A percentile compares a stretch with the other conserved stretches of the same genome.
phyloP scores from a whole-genome alignment of 805 yeast species.

The Priceomyces fermenticarens region DNA sequence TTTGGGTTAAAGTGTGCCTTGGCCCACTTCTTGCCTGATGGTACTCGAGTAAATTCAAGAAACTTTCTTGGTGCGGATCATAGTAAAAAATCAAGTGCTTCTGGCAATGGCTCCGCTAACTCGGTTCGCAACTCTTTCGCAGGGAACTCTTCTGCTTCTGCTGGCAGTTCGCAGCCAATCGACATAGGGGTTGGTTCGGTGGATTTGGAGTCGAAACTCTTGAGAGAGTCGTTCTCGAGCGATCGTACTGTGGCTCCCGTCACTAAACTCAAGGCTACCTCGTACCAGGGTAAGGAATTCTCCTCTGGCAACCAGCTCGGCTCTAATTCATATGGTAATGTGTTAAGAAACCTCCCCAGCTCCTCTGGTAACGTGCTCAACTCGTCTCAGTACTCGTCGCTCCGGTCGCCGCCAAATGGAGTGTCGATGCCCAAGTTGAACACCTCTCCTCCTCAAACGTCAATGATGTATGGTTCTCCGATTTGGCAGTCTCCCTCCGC shows the following conservation, averaged over 20 bases:
- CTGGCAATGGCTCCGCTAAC: neutral
- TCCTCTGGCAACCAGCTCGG: neutral
- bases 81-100: conserved; percentile 4
- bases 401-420: conserved; percentile 12
- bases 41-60: conserved; percentile 67
- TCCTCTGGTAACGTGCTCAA: neutral
- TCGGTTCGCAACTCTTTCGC: neutral
- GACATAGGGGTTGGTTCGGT: conserved; percentile 9
- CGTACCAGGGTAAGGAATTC: conserved; percentile 1
- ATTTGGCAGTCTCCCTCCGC: conserved; percentile 9
- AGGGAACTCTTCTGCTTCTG: conserved; percentile 2
- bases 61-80: conserved; percentile 6
- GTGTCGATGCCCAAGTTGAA: conserved; percentile 10
- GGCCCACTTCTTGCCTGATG: conserved; percentile 88
- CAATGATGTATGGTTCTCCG: neutral
- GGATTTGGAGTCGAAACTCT: neutral
- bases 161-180: conserved; percentile 11
- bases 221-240: too few species aligned
- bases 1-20: conserved; percentile 93
- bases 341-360: neutral
- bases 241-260: neutral
- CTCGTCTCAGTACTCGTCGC: neutral
- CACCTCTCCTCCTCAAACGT: conserved; percentile 6
- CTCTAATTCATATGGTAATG: conserved; percentile 1
- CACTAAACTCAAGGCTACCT: neutral